Evolutionary conservation across 768 basidiomycete species (phyloP), one percentile per base, ranked within the genome.

Genomic region (Boletus rubroflammeus): DNA sequence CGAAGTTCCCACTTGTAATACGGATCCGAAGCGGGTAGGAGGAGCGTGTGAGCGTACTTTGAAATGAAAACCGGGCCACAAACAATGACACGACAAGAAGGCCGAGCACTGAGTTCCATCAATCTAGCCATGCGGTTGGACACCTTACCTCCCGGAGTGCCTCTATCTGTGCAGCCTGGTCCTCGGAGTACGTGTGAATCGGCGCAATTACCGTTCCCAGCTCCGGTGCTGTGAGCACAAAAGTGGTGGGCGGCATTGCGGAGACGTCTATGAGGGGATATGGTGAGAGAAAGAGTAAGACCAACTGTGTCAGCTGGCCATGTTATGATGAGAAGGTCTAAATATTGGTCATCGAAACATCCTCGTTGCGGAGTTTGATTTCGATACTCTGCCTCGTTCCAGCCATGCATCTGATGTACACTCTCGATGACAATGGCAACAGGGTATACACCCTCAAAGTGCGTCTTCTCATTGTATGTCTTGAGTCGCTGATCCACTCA

Each of bases 361-460:
- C 14, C 2, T 23, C 34, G 5, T 54, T 57, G 57, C 63, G 64
- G 64, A 57, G 64, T 61, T 57, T 55, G 9, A 53, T 41, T 49
- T 32, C 2, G 17, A 19, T 5, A 39, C 34, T 38, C n/a, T 45
- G 4, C 10, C 25, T 51, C 47, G 36, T 52, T n/a, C 68, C 68
- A 68, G 77, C 58, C 67, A 98, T 98, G 96, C 95, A 98, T 84
- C 78, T 98, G 66, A 98, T 98, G 96, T 98, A 96, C 75, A 89
- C 88, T 15, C 60, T 88, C 42, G 88, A 93, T 63, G 81, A 80
- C 54, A 70, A 72, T 42, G 92, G 92, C 17, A 86, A 82, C 76
- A 85, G 96, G 68, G 61, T 90, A 3, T 99, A 99, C 71, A 97
- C 95, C 50, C 84, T 98, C 60, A 95, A 95, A 70, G 95, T 96